Conservation (phyloP, 2,329 filamentous ascomycete genomes). For the Hypoxylon sp. region DNA sequence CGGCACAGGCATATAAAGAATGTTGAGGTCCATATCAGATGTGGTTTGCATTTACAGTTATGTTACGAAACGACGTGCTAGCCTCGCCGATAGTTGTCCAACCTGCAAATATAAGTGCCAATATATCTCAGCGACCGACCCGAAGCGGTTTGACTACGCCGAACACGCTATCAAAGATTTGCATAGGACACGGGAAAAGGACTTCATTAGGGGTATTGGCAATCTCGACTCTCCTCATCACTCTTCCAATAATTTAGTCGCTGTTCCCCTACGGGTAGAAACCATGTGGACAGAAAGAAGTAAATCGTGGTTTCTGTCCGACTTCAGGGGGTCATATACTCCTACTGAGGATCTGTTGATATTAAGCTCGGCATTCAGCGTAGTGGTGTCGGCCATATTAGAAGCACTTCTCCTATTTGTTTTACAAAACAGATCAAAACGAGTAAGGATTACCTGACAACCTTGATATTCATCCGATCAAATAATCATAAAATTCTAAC, state of each 20-base stretch:
- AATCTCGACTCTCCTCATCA: background rate
- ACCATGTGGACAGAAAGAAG: constrained; percentile 19
- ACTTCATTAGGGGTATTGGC: background rate
- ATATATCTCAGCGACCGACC: background rate
- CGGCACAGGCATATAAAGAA: constrained; percentile 10
- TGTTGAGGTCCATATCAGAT: background rate
- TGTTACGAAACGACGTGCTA: background rate
- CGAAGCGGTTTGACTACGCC: constrained; percentile 6
- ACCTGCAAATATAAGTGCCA: background rate
- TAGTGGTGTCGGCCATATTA: constrained; percentile 27
- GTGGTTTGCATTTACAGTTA: background rate
- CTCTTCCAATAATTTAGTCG: background rate
- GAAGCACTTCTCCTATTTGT: constrained; percentile 20
- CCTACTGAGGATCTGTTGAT: constrained; percentile 29
- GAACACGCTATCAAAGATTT: background rate
- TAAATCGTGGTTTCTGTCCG: constrained; percentile 9
- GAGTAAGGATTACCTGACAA: constrained; percentile 8
- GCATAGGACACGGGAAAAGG: background rate
- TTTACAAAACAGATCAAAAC: constrained; percentile 20
- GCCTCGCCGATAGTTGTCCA: background rate
- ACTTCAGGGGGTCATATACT: constrained; percentile 17
- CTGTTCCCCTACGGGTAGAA: background rate
- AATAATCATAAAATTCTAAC: background rate
- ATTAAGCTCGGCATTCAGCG: constrained; percentile 33
- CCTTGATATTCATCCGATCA: background rate